phyloP scores from a whole-genome alignment of 2,329 filamentous ascomycete species.

The Talaromyces sp. region DNA sequence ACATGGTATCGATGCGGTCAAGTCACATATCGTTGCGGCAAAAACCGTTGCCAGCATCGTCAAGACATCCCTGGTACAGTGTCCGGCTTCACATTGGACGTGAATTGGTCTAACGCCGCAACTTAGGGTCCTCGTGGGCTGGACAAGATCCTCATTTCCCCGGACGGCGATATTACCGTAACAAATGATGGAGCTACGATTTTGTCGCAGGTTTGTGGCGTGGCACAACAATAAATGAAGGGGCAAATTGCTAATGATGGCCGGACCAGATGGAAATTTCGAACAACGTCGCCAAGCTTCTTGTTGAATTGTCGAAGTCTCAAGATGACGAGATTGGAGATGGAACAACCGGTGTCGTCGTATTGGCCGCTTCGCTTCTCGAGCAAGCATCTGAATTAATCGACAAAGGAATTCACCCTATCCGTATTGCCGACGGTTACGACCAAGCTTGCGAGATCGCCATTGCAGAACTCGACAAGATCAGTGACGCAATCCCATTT shows the following conservation, averaged over 20 bases:
- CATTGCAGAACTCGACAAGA: constrained; percentile 83
- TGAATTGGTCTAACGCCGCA: not conserved
- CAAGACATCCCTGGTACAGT: constrained; percentile 76
- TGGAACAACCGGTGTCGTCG: constrained; percentile 95
- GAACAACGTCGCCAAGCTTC: constrained; percentile 94
- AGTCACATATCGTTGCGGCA: constrained; percentile 95
- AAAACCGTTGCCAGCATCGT: constrained; percentile 95
- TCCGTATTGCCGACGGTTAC: constrained; percentile 96
- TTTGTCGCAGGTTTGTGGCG: constrained; percentile 60
- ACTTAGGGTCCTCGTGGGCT: constrained; percentile 77
- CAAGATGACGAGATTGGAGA: constrained; percentile 99
- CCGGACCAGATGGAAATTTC: constrained; percentile 82
- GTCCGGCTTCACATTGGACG: constrained; percentile 10
- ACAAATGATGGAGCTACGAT: constrained; percentile 99
- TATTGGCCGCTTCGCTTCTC: constrained; percentile 86
- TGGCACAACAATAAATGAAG: not conserved
- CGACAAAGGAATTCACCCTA: constrained; percentile 99
- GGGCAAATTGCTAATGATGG: constrained; percentile 3
- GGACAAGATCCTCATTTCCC: constrained; percentile 98
- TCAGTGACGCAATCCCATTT: constrained; percentile 89
- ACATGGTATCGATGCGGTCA: constrained; percentile 94
- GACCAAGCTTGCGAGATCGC: constrained; percentile 97
- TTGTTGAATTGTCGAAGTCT: constrained; percentile 96
- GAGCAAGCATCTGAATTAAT: constrained; percentile 97
- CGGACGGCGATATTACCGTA: constrained; percentile 97